A percentile compares a stretch with the other conserved stretches of the same genome.
Evolutionary conservation across 2,329 filamentous ascomycete species (phyloP).

Genomic region (Aspergillus sp.): DNA sequence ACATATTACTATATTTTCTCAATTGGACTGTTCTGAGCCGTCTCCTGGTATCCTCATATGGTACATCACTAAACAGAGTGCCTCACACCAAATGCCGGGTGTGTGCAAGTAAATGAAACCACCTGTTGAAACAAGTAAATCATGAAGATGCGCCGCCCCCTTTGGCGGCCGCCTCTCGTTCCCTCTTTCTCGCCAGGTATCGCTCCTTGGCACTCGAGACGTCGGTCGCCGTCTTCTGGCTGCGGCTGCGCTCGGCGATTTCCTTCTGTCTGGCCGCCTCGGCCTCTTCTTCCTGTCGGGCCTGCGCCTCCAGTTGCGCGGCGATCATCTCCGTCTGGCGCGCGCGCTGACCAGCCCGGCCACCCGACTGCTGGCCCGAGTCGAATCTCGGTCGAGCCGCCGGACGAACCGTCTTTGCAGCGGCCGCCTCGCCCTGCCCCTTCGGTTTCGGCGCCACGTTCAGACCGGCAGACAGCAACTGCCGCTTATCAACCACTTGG

Average conservation of each 20-base stretch:
- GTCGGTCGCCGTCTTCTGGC: conserved; percentile 57
- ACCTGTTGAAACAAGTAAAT: not conserved
- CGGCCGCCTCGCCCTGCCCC: conserved; percentile 18
- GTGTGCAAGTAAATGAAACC: not conserved
- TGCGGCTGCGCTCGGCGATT: conserved; percentile 57
- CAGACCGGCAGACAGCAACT: conserved; percentile 60
- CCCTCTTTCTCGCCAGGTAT: conserved; percentile 60
- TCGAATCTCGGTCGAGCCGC: conserved; percentile 21
- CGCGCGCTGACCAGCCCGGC: conserved; percentile 48
- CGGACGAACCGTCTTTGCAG: conserved; percentile 17
- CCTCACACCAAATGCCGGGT: not conserved
- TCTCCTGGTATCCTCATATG: not conserved
- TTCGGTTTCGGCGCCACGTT: conserved; percentile 60
- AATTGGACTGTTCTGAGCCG: not conserved
- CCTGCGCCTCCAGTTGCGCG: conserved; percentile 56
- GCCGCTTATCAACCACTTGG: conserved; percentile 63
- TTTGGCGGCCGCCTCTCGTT: conserved; percentile 42
- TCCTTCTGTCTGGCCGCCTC: conserved; percentile 55
- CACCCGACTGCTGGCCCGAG: conserved; percentile 31
- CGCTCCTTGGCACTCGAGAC: conserved; percentile 62
- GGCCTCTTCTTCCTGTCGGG: conserved; percentile 57
- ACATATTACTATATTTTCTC: not conserved
- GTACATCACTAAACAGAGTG: not conserved
- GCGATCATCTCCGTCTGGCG: conserved; percentile 62
- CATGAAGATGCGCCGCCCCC: conserved; percentile 21